Base-by-base conservation (phyloP, 208 protist genomes). In the Borovskyia barvae region DNA sequence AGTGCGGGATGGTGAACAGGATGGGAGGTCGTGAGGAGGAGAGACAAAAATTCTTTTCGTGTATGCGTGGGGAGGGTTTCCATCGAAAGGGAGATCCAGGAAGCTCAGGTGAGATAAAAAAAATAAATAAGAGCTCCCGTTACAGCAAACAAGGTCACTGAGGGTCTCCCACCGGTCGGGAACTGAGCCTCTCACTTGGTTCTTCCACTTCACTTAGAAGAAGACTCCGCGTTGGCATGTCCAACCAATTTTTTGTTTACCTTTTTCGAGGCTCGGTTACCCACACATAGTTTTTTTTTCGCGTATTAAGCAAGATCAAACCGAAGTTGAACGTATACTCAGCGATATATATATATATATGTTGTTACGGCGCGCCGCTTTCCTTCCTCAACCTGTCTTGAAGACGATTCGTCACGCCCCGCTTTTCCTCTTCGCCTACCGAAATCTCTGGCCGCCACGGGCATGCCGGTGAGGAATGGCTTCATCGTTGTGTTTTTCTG, bases 31-130 rank as follows among this genome's bases (percentile, higher is more conserved):
- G 11, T 51, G 12, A 28, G 40, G 55, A 17, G 17, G 19, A 45
- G 41, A 66, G 22, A 53, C 42, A 57, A 52, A 54, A 42, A 33
- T n/a, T n/a, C n/a, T n/a, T n/a, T n/a, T n/a, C n/a, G n/a, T n/a
- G n/a, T n/a, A n/a, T n/a, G n/a, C n/a, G n/a, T n/a, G n/a, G n/a
- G n/a, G 55, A 20, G 22, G 25, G 32, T 37, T 65, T 25, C 45
- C 5, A 32, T 30, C 35, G 20, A 46, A 24, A 49, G 25, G 6
- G 25, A 30, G 17, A 45, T 24, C 20, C 29, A 4, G 0, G 35
- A 51, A 53, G 0, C 12, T 3, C 17, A 35, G n/a, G 9, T n/a
- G 5, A 45, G 33, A 46, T 26, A 41, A 28, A n/a, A 7, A 29
- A 11, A 5, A 6, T 40, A 51, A 41, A 30, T 63, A 42, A 42